Percentiles rank a stretch among this genome's conserved stretches.
These are phyloP conservation scores for Fusarium euwallaceae DNA, from an alignment of 2,329 filamentous ascomycete genomes.

Conservation along the genomic window DNA sequence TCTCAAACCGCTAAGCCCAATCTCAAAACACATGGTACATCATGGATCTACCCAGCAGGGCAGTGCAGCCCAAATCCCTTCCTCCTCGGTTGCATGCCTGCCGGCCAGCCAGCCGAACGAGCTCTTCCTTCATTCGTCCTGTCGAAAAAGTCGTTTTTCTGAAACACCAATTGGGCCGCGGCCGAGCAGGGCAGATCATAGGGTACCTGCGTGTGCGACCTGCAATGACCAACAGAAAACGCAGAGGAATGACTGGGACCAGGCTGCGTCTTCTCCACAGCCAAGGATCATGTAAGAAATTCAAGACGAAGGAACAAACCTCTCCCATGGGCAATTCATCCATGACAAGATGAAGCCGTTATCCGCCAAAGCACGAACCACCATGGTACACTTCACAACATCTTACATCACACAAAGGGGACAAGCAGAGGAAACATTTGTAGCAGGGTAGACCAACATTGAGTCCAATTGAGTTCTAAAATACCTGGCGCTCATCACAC, in stretches of 20 bases:
- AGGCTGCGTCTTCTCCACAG: constrained; percentile 25
- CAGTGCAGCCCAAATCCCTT: constrained; percentile 1
- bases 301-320: background rate
- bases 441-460: constrained; percentile 29
- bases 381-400: background rate
- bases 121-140: constrained; percentile 16
- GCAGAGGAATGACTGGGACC: constrained; percentile 4
- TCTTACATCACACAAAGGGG: background rate
- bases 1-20: constrained; percentile 1
- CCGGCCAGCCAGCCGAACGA: constrained; percentile 1
- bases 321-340: background rate
- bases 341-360: constrained; percentile 2
- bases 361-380: constrained; percentile 7
- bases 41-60: constrained; percentile 15
- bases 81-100: constrained; percentile 10
- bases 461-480: constrained; percentile 44
- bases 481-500: constrained; percentile 43
- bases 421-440: background rate
- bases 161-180: constrained; percentile 33
- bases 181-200: constrained; percentile 26
- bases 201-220: constrained; percentile 30
- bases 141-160: constrained; percentile 22
- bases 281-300: constrained; percentile 4
- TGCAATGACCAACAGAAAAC: constrained; percentile 9
- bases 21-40: constrained; percentile 6